These are phyloP conservation scores for Vitellaria paradoxa DNA, from an alignment of 179 eudicot genomes.

Conservation along the genomic window DNA sequence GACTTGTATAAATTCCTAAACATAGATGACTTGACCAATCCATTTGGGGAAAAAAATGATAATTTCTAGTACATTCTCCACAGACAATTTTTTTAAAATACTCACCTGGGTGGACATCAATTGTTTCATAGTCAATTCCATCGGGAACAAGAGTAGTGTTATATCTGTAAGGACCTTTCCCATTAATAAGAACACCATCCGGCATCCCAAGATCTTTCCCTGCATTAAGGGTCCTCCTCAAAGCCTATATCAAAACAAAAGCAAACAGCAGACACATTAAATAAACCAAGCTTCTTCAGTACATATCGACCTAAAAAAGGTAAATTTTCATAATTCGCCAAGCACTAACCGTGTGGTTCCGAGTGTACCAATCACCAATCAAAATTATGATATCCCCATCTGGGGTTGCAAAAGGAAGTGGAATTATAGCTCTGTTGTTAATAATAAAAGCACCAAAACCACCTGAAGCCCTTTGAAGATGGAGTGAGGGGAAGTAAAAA, in stretches of 20 bases:
- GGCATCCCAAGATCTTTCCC: slow-evolving; percentile 73
- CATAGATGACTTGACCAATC: too few relatives aligned
- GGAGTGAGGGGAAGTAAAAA: slow-evolving; percentile 75
- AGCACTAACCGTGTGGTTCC: slow-evolving; percentile 65
- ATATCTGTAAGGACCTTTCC: slow-evolving; percentile 72
- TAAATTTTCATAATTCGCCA: background rate
- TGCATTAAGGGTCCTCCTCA: slow-evolving; percentile 50
- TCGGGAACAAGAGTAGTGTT: slow-evolving; percentile 62
- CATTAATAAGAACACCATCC: slow-evolving; percentile 80
- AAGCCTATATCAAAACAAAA: slow-evolving; percentile 35
- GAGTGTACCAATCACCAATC: slow-evolving; percentile 83
- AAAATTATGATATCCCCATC: slow-evolving; percentile 55
- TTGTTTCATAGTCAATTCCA: slow-evolving; percentile 50
- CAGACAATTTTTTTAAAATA: background rate
- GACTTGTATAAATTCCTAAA: too few relatives aligned
- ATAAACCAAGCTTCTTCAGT: background rate
- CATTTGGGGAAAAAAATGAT: too few relatives aligned
- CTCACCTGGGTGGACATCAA: slow-evolving; percentile 69
- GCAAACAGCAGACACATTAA: background rate
- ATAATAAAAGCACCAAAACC: slow-evolving; percentile 67
- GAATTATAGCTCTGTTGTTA: slow-evolving; percentile 51
- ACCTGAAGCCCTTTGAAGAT: slow-evolving; percentile 76
- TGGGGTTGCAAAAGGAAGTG: slow-evolving; percentile 73
- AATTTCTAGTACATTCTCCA: background rate
- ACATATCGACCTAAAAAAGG: too few relatives aligned